phyloP scores from a whole-genome alignment of 179 eudicot species.

The Nepenthes alata region DNA sequence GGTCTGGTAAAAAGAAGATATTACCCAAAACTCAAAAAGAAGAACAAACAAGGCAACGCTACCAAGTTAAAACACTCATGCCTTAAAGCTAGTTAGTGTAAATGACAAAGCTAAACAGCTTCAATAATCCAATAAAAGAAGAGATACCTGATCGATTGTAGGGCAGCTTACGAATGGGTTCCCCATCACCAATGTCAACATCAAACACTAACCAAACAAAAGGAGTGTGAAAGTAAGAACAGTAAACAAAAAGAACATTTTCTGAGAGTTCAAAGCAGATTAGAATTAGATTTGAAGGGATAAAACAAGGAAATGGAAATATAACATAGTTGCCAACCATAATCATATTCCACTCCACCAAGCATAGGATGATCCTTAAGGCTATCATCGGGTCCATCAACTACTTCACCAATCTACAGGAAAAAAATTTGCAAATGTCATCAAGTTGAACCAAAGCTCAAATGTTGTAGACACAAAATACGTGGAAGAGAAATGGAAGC shows the following conservation, averaged over 20 bases:
- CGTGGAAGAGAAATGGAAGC: background rate
- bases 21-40: background rate
- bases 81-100: background rate
- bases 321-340: constrained; percentile 36
- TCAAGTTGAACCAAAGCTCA: background rate
- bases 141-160: constrained; percentile 71
- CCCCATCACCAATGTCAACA: constrained; percentile 96
- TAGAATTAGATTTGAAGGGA: background rate
- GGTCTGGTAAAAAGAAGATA: background rate
- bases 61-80: background rate
- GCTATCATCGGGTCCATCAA: constrained; percentile 86
- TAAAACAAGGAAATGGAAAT: too few species aligned
- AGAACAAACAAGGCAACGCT: background rate
- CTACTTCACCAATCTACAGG: constrained; percentile 85
- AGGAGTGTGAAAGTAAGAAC: constrained; percentile 10
- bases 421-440: background rate
- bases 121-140: background rate
- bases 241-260: constrained; percentile 4
- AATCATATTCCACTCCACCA: constrained; percentile 75
- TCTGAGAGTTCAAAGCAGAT: background rate
- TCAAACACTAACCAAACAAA: constrained; percentile 52
- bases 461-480: too few species aligned
- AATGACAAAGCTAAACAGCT: background rate
- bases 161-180: constrained; percentile 83
- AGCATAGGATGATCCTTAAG: constrained; percentile 41